phyloP scores from a whole-genome alignment of 2,329 filamentous ascomycete genomes.

The Cadophora gregata region DNA sequence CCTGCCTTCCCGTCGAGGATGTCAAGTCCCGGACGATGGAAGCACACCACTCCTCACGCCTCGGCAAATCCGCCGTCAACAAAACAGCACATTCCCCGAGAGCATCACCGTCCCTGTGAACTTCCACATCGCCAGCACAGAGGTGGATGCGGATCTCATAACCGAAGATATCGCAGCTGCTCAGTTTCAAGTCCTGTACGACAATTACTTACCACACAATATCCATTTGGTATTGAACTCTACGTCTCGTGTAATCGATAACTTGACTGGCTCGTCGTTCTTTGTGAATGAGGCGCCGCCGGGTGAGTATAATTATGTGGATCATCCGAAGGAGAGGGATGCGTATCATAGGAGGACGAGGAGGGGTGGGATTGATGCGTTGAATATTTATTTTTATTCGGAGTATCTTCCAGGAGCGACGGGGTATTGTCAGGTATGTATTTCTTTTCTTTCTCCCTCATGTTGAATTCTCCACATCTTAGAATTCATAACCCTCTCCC shows the following conservation, averaged over 20 bases:
- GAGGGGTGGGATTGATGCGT: slow-evolving; percentile 7
- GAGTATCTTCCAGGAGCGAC: slow-evolving; percentile 4
- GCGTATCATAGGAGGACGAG: slow-evolving; percentile 6
- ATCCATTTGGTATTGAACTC: slow-evolving; percentile 12
- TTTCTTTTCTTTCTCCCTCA: not conserved
- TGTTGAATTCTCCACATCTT: too few species aligned
- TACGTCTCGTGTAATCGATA: slow-evolving; percentile 15
- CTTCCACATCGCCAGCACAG: slow-evolving; percentile 20
- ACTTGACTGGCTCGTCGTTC: slow-evolving; percentile 6
- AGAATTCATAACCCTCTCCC: too few species aligned
- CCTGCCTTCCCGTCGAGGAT: slow-evolving; percentile 7
- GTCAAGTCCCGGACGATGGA: slow-evolving; percentile 15
- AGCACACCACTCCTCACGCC: not conserved
- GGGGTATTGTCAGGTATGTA: slow-evolving; percentile 12
- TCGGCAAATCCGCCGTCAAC: slow-evolving; percentile 1
- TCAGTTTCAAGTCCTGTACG: slow-evolving; percentile 5
- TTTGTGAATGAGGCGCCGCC: slow-evolving; percentile 10
- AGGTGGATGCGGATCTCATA: not conserved
- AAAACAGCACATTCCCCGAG: slow-evolving; percentile 7
- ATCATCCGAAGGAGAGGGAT: not conserved
- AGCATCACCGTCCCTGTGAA: slow-evolving; percentile 18
- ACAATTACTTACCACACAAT: not conserved
- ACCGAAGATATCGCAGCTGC: slow-evolving; percentile 11
- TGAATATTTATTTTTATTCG: slow-evolving; percentile 18
- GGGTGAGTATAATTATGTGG: not conserved